Percentiles rank a stretch among this genome's conserved stretches.
These are phyloP conservation scores for Ophiostoma quercus DNA, from an alignment of 2,329 filamentous ascomycete genomes.

Conservation along the genomic window DNA sequence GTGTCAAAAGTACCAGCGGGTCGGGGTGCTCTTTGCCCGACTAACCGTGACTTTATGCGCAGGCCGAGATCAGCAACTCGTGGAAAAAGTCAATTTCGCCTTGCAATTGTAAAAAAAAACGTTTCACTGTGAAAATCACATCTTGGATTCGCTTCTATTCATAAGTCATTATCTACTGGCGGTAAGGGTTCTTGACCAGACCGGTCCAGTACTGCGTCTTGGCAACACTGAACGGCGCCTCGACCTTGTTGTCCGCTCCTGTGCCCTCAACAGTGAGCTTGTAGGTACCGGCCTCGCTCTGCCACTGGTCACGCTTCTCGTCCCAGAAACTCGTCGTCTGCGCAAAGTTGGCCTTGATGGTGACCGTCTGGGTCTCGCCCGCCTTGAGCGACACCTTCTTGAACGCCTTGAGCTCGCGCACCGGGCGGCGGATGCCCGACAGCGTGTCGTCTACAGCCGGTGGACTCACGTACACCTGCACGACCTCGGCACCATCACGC, in stretches of 20 bases:
- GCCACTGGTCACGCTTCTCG: constrained; percentile 21
- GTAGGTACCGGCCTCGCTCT: constrained; percentile 24
- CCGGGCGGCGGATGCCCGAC: constrained; percentile 43
- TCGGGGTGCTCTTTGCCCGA: background rate
- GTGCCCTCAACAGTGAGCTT: constrained; percentile 20
- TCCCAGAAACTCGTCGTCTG: constrained; percentile 25
- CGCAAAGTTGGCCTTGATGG: constrained; percentile 14
- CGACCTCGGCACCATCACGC: constrained; percentile 48
- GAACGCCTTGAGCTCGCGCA: constrained; percentile 54
- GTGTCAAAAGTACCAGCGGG: background rate
- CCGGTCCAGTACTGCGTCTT: constrained; percentile 23
- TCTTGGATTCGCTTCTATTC: background rate
- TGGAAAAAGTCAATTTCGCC: background rate
- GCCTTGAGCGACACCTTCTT: constrained; percentile 41
- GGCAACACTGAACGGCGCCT: constrained; percentile 8
- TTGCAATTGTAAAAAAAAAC: no score
- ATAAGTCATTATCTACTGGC: background rate
- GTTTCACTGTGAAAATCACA: background rate
- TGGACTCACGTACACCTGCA: constrained; percentile 47
- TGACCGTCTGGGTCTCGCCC: constrained; percentile 12
- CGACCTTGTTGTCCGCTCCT: constrained; percentile 15
- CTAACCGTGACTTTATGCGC: background rate
- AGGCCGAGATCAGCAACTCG: background rate
- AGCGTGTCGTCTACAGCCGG: background rate
- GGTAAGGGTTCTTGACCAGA: constrained; percentile 11